Evolutionary conservation across 139 green algal genomes (phyloP).

Genomic region (Ulvella scutata): DNA sequence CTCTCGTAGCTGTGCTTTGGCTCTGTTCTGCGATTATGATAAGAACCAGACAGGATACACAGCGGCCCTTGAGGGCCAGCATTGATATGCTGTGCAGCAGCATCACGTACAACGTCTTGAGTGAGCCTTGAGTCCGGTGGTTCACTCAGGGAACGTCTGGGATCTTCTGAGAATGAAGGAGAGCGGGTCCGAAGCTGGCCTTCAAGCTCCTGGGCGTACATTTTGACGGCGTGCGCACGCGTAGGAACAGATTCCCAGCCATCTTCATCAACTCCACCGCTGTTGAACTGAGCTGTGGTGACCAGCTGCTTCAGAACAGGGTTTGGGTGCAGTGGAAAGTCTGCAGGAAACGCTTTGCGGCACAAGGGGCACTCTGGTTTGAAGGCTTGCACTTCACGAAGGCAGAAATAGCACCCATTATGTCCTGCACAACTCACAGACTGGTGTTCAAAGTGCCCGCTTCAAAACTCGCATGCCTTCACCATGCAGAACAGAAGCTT

Average conservation of each 20-base stretch:
- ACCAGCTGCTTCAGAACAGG: constrained; percentile 9
- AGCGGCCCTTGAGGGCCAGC: not conserved
- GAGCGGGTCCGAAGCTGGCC: not conserved
- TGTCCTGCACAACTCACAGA: constrained; percentile 24
- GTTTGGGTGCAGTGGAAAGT: not conserved
- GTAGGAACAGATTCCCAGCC: not conserved
- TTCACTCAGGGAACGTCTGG: not conserved
- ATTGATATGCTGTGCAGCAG: not conserved
- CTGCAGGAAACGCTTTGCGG: constrained; percentile 24
- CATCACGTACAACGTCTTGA: constrained; percentile 6
- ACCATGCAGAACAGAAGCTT: not conserved
- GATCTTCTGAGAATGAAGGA: not conserved
- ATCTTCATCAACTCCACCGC: not conserved
- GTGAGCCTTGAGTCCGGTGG: not conserved
- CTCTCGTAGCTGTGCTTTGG: not conserved
- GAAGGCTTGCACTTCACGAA: constrained; percentile 21
- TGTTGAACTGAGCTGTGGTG: constrained; percentile 6
- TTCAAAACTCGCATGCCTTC: not conserved
- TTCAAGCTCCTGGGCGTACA: not conserved
- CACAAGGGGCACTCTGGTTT: constrained; percentile 47
- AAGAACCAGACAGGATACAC: not conserved
- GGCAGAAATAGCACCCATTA: constrained; percentile 50
- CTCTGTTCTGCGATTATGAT: not conserved
- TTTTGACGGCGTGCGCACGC: not conserved
- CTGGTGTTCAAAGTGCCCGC: not conserved